Base-by-base conservation (phyloP, 208 protist species). In the Balamuthia mandrillaris region DNA sequence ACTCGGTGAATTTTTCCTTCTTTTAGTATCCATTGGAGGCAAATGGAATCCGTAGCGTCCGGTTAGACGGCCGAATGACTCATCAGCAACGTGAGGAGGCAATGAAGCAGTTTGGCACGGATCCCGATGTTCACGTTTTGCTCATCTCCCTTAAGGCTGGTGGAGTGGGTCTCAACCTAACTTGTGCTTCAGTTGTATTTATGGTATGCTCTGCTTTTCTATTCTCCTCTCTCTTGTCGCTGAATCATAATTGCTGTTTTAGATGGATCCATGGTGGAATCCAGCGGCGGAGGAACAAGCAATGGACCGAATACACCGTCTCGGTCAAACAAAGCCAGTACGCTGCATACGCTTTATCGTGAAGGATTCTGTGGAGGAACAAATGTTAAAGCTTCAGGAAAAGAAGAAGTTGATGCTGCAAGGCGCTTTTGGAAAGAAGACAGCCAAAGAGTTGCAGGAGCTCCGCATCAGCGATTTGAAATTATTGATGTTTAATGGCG, bases 91-190 rank as follows among this genome's bases (percentile, higher is more conserved):
- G 90, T 33, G 66, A 65, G 49, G 9, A 56, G 24, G 47, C 37
- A 2, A 82, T 93, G 33, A 56, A 65, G 31, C 24, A 29, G 24
- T 94, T 93, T 29, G 86, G 85, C 58, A 58, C 58, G 6, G 86
- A 90, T 33, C 74, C 81, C 14, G 29, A 1, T 2, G 58, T 88
- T 10, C 66, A 60, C 10, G 84, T 93, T 27, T 84, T 93, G 58
- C 65, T 93, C 14, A 87, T 91, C 35, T 93, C 91, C 18, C 90
- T 93, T 45, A 88, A 90, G 58, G 89, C 91, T 14, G 91, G 88
- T 51, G 42, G 49, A 1, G 27, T 86, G 47, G 90, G 90, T 35
- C 63, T 93, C 1, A 91, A 93, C 52, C 77, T 93, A 39, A 87
- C 84, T 2, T 65, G 42, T 6, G 90, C 89, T 3, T 88, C 47